Percentiles rank a stretch among this genome's conserved stretches.
Conservation (phyloP, 2,329 filamentous ascomycete species). For the Penicillium sp. region DNA sequence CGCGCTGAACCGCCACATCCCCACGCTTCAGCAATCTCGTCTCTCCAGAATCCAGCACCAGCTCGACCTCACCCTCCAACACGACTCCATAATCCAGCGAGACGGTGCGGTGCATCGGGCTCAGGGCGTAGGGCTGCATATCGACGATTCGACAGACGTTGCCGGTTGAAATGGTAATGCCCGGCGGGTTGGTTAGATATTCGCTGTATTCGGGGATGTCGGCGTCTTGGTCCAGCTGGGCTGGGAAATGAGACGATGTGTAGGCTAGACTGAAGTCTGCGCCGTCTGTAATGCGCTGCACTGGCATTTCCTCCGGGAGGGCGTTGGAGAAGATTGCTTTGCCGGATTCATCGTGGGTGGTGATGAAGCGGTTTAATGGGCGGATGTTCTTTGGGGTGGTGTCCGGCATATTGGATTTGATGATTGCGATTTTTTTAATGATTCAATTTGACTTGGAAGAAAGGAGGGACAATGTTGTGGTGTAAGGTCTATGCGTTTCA, state of each 20-base stretch:
- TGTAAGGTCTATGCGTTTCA: not conserved
- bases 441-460: no score
- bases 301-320: conserved; percentile 27
- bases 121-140: conserved; percentile 1
- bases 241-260: conserved; percentile 53
- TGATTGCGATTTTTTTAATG: not conserved
- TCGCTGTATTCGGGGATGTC: conserved; percentile 44
- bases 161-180: conserved; percentile 10
- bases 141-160: conserved; percentile 21
- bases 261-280: conserved; percentile 56
- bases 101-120: conserved; percentile 19
- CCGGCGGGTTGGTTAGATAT: not conserved
- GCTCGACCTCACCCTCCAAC: conserved; percentile 16
- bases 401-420: not conserved
- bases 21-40: conserved; percentile 51
- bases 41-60: conserved; percentile 54
- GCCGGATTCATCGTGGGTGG: conserved; percentile 40
- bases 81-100: conserved; percentile 19
- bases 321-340: conserved; percentile 40
- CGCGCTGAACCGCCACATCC: conserved; percentile 58
- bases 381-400: conserved; percentile 34
- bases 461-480: no score
- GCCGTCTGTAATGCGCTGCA: conserved; percentile 39
- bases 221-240: conserved; percentile 49
- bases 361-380: conserved; percentile 36